A percentile compares a stretch with the other conserved stretches of the same genome.
These are phyloP conservation scores for Telopea speciosissima DNA, from an alignment of 177 flowering plant genomes.

Conservation along the genomic window DNA sequence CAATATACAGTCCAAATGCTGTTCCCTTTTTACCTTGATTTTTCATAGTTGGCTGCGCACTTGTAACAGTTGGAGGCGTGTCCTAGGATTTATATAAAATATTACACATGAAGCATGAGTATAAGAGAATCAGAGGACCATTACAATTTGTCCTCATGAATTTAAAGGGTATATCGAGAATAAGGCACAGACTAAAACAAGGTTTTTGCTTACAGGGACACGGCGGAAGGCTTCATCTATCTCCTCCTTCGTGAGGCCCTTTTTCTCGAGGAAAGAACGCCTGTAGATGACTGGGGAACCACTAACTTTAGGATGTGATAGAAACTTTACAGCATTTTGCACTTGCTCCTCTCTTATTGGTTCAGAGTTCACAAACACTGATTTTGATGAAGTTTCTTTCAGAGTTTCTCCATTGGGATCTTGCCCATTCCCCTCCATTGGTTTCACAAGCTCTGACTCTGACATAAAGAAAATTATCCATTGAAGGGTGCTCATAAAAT, in stretches of 20 bases:
- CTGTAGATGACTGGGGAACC: constrained; percentile 91
- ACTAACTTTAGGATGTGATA: constrained; percentile 85
- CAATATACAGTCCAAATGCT: background rate
- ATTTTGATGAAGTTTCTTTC: constrained; percentile 33
- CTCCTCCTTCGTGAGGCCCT: constrained; percentile 95
- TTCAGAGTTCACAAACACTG: constrained; percentile 86
- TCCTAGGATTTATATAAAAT: constrained; percentile 43
- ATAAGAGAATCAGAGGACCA: background rate
- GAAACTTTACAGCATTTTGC: constrained; percentile 91
- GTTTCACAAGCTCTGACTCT: constrained; percentile 30
- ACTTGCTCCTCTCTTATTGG: constrained; percentile 95
- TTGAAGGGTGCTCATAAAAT: background rate
- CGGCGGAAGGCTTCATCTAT: constrained; percentile 97
- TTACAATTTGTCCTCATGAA: background rate
- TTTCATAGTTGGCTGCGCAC: constrained; percentile 33
- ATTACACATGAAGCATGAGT: background rate
- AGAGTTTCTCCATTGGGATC: constrained; percentile 30
- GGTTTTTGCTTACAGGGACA: constrained; percentile 66
- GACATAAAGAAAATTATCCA: constrained; percentile 10
- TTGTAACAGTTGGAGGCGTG: constrained; percentile 45
- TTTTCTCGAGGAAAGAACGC: constrained; percentile 92
- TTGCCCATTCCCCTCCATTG: constrained; percentile 30
- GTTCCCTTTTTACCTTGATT: constrained; percentile 47
- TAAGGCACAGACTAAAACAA: background rate
- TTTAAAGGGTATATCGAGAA: background rate